phyloP scores from a whole-genome alignment of 2,329 filamentous ascomycete genomes.

The Ceratocystis cubensis region DNA sequence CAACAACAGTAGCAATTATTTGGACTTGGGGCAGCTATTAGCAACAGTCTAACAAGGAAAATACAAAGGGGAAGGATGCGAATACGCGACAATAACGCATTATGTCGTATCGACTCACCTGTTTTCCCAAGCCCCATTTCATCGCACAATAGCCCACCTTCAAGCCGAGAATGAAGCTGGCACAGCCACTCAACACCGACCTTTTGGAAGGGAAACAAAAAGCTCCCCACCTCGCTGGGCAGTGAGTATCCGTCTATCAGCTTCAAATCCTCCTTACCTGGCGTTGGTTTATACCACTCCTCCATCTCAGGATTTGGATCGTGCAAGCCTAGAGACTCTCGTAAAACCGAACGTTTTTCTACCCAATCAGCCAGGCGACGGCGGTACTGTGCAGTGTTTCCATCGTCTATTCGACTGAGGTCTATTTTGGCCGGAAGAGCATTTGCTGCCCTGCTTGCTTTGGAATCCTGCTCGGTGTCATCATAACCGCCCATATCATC shows the following conservation, averaged over 20 bases:
- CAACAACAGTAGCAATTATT: slow-evolving; percentile 66
- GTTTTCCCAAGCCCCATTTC: slow-evolving; percentile 99
- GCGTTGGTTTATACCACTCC: slow-evolving; percentile 80
- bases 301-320: slow-evolving; percentile 33
- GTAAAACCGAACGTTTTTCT: slow-evolving; percentile 17
- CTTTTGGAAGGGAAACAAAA: slow-evolving; percentile 92
- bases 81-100: no score
- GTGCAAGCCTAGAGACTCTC: slow-evolving; percentile 25
- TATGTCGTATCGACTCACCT: slow-evolving; percentile 23
- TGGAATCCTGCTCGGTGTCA: slow-evolving; percentile 17
- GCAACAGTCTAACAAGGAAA: neutral
- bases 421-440: slow-evolving; percentile 30
- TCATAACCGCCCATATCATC: slow-evolving; percentile 19
- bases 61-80: neutral
- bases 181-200: slow-evolving; percentile 94
- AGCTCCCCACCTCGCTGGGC: slow-evolving; percentile 85
- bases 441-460: slow-evolving; percentile 17
- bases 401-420: slow-evolving; percentile 63
- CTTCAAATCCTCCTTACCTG: slow-evolving; percentile 61
- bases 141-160: slow-evolving; percentile 89
- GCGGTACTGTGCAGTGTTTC: slow-evolving; percentile 72
- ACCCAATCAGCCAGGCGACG: slow-evolving; percentile 65
- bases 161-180: slow-evolving; percentile 77
- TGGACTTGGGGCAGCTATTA: slow-evolving; percentile 32
- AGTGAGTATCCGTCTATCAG: slow-evolving; percentile 67